Evolutionary conservation across 2,329 filamentous ascomycete species (phyloP).

Genomic region (Stagonosporopsis vannaccii): DNA sequence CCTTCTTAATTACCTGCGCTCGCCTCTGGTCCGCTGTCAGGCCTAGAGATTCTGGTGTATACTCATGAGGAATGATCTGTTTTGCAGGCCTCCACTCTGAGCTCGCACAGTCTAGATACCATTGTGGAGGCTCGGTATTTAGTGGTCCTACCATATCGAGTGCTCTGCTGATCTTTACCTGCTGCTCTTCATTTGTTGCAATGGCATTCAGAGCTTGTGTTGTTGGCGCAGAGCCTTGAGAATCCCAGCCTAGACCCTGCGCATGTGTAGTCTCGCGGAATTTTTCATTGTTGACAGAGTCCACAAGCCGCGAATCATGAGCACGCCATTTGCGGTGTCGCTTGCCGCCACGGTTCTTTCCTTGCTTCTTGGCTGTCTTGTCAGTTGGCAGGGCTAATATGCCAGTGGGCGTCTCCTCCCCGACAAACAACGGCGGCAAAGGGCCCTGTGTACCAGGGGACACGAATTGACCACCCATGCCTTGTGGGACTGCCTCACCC

Average conservation of each 20-base stretch:
- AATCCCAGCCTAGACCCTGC: background rate
- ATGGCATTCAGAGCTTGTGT: background rate
- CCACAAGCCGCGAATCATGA: background rate
- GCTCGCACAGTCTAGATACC: background rate
- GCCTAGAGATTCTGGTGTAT: slow-evolving; percentile 1
- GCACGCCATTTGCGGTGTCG: background rate
- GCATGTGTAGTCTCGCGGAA: background rate
- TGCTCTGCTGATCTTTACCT: background rate
- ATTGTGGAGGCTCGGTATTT: background rate
- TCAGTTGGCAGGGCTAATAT: too few relatives aligned
- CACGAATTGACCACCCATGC: background rate
- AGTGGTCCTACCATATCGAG: background rate
- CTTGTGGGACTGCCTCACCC: background rate
- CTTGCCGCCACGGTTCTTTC: background rate
- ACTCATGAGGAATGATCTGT: background rate
- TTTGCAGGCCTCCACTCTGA: too few relatives aligned
- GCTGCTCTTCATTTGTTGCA: background rate
- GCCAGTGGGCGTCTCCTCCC: background rate
- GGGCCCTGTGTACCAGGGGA: background rate
- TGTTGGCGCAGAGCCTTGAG: background rate
- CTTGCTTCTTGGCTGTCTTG: background rate
- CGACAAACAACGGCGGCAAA: background rate
- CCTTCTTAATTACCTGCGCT: background rate
- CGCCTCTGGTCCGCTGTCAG: background rate
- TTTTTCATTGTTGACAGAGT: background rate